Evolutionary conservation across 2,329 filamentous ascomycete species (phyloP).

Genomic region (Ophiostoma pallidulum): DNA sequence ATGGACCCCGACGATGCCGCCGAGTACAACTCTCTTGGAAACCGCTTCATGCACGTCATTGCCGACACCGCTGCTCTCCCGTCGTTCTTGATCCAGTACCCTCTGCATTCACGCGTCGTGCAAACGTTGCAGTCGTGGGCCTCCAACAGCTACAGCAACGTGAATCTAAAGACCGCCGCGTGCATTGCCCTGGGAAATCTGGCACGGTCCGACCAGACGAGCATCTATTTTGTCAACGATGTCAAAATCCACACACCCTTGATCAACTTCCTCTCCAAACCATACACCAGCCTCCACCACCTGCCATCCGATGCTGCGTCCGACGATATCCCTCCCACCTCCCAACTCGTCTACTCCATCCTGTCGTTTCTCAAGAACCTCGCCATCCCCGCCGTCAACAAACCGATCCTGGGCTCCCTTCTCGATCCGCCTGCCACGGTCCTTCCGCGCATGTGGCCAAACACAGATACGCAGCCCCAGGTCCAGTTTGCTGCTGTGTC

Average conservation of each 20-base stretch:
- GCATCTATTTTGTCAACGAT: conserved; percentile 38
- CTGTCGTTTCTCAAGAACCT: conserved; percentile 57
- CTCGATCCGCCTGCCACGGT: conserved; percentile 29
- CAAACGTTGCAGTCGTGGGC: conserved; percentile 34
- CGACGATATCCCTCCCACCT: conserved; percentile 12
- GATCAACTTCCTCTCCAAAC: conserved; percentile 33
- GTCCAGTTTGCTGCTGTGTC: conserved; percentile 53
- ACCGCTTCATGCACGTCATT: conserved; percentile 39
- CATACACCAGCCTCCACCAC: conserved; percentile 22
- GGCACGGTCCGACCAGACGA: conserved; percentile 47
- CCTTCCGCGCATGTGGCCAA: conserved; percentile 45
- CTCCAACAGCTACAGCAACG: conserved; percentile 23
- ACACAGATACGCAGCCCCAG: conserved; percentile 40
- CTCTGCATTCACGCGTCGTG: conserved; percentile 30
- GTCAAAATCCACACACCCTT: conserved; percentile 37
- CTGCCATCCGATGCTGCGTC: conserved; percentile 23
- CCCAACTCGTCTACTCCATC: conserved; percentile 46
- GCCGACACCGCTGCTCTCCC: conserved; percentile 39
- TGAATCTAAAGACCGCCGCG: conserved; percentile 40
- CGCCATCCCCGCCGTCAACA: conserved; percentile 48
- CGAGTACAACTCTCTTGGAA: conserved; percentile 31
- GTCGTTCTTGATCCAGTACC: conserved; percentile 28
- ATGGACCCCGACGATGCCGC: conserved; percentile 37
- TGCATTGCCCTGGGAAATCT: conserved; percentile 55
- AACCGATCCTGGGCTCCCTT: conserved; percentile 38